A percentile compares a stretch with the other conserved stretches of the same genome.
phyloP scores from a whole-genome alignment of 1,284 basidiomycete genomes.

The Violaceomyces palustris region DNA sequence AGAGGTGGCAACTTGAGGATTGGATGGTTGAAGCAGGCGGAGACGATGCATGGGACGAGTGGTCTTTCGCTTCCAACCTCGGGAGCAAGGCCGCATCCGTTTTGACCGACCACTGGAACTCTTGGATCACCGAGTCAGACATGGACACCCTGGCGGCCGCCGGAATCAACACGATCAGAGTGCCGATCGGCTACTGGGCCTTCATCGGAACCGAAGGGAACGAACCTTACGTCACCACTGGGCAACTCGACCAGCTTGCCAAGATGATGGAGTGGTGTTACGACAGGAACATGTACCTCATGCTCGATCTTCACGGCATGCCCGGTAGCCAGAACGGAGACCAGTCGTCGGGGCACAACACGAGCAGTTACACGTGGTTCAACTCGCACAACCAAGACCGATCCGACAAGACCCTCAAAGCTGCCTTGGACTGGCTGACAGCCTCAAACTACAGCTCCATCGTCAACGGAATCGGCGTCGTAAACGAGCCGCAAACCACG shows the following conservation, averaged over 20 bases:
- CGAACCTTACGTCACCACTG: slow-evolving; percentile 37
- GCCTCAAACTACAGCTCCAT: slow-evolving; percentile 42
- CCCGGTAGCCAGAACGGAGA: slow-evolving; percentile 55
- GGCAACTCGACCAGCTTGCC: slow-evolving; percentile 36
- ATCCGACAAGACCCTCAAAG: slow-evolving; percentile 34
- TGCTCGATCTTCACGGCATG: slow-evolving; percentile 55
- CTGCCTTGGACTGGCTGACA: slow-evolving; percentile 32
- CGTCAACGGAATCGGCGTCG: slow-evolving; percentile 36
- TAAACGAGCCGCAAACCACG: slow-evolving; percentile 45
- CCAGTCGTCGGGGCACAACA: slow-evolving; percentile 49
- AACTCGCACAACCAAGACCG: slow-evolving; percentile 24
- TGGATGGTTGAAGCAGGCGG: slow-evolving; percentile 53
- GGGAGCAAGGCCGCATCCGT: slow-evolving; percentile 29
- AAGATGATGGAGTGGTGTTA: slow-evolving; percentile 49
- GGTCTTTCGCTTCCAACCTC: slow-evolving; percentile 43
- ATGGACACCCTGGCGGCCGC: slow-evolving; percentile 45
- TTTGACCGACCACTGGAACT: slow-evolving; percentile 50
- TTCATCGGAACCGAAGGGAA: slow-evolving; percentile 38
- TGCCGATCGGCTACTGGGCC: slow-evolving; percentile 53
- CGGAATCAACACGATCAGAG: slow-evolving; percentile 52
- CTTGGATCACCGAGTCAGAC: slow-evolving; percentile 54
- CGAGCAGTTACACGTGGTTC: slow-evolving; percentile 37
- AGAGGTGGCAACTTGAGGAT: slow-evolving; percentile 55
- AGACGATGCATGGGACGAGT: slow-evolving; percentile 53
- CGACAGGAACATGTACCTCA: slow-evolving; percentile 53